Evolutionary conservation across 352 stramenopile genomes (phyloP).

Genomic region (Elongisporangium prolatum): DNA sequence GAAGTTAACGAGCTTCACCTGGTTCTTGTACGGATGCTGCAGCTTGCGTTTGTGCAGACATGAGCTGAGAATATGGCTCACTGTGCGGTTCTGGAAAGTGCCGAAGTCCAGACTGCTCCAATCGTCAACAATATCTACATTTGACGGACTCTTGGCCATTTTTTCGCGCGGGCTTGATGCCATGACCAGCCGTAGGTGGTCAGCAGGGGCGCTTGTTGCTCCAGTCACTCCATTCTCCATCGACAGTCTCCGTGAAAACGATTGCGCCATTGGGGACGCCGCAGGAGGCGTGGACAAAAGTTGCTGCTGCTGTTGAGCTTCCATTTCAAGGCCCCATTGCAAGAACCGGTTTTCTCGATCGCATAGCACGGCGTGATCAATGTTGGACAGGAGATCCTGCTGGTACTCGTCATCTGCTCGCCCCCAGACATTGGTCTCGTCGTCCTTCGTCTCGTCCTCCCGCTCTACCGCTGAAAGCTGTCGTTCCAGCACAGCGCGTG

Average conservation of each 20-base stretch:
- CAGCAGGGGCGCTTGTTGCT: background rate
- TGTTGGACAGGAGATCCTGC: conserved; percentile 66
- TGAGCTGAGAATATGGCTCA: conserved; percentile 80
- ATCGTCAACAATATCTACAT: conserved; percentile 74
- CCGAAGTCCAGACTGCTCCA: conserved; percentile 77
- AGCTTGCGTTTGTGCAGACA: conserved; percentile 82
- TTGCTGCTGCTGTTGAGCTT: conserved; percentile 29
- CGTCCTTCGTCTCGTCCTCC: conserved; percentile 44
- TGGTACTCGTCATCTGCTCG: conserved; percentile 69
- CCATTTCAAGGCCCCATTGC: conserved; percentile 67
- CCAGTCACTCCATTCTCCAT: background rate
- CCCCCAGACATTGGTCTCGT: conserved; percentile 62
- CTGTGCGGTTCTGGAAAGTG: conserved; percentile 79
- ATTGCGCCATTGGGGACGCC: background rate
- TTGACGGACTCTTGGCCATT: conserved; percentile 60
- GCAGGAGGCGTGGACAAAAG: conserved; percentile 12
- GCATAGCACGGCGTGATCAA: conserved; percentile 75
- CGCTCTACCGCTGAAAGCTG: conserved; percentile 7
- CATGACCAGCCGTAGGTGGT: conserved; percentile 19
- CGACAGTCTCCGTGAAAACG: background rate
- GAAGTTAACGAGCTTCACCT: conserved; percentile 81
- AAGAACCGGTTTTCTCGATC: conserved; percentile 80
- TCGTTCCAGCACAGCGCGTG: background rate
- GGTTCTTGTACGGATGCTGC: conserved; percentile 82
- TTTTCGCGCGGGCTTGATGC: conserved; percentile 48